Conservation (phyloP, 1,284 basidiomycete genomes). For the Trichosporon coremiiforme region DNA sequence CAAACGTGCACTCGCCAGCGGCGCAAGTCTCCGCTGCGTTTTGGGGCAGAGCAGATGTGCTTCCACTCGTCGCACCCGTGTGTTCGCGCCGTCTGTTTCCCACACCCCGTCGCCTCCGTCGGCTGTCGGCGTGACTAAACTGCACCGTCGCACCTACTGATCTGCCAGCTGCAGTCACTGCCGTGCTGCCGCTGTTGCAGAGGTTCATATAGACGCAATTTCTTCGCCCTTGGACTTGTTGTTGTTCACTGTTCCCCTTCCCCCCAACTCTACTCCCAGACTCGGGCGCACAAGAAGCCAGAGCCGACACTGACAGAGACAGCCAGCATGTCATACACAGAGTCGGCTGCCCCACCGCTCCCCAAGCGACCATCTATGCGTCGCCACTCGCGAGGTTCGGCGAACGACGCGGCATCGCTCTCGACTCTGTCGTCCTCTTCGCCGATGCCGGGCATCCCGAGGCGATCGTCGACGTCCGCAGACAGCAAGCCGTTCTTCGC, state of each 20-base stretch:
- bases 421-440: not conserved
- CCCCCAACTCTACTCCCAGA: not conserved
- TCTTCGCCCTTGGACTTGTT: not conserved
- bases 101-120: not conserved
- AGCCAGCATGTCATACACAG: slow-evolving; percentile 12
- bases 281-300: not conserved
- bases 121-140: not conserved
- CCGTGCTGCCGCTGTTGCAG: not conserved
- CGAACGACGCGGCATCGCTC: not conserved
- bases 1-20: not conserved
- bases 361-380: not conserved
- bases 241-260: not conserved
- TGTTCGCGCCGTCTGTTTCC: not conserved
- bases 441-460: slow-evolving; percentile 11
- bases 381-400: slow-evolving; percentile 6
- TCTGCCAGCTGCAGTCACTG: not conserved
- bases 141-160: not conserved
- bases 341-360: not conserved
- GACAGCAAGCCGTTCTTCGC: slow-evolving; percentile 4
- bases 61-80: not conserved
- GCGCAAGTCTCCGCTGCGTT: not conserved
- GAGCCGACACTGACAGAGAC: not conserved
- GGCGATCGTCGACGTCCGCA: not conserved
- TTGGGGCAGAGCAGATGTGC: not conserved
- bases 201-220: not conserved